A percentile compares a stretch with the other conserved stretches of the same genome.
phyloP scores from a whole-genome alignment of 129 eudicot genomes.

The Apium graveolens region DNA sequence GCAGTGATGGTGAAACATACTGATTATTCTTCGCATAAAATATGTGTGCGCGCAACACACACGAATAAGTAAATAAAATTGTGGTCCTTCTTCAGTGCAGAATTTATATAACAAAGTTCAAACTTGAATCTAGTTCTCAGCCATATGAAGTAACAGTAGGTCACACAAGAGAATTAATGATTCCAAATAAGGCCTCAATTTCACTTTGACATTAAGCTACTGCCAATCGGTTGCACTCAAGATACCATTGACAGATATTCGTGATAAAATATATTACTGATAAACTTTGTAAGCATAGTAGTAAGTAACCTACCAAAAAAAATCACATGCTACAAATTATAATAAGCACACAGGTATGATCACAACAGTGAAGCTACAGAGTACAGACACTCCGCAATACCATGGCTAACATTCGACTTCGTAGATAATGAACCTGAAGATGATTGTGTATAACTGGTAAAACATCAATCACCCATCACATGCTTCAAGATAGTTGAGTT shows the following conservation, averaged over 20 bases:
- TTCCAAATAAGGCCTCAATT: neutral
- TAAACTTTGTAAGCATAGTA: neutral
- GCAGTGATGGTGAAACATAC: constrained; percentile 20
- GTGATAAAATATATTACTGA: neutral
- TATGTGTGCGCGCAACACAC: neutral
- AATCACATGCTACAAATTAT: neutral
- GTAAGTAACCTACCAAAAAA: neutral
- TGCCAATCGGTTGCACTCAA: neutral
- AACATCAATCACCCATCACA: neutral
- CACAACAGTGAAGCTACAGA: neutral
- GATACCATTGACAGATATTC: neutral
- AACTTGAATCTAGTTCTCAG: neutral
- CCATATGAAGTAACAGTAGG: neutral
- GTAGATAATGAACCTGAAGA: neutral
- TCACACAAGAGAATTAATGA: neutral
- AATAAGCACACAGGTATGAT: neutral
- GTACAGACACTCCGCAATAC: neutral
- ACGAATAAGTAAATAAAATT: neutral
- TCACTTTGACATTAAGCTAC: neutral
- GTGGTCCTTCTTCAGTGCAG: neutral
- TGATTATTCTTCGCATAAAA: constrained; percentile 1
- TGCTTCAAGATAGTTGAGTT: neutral
- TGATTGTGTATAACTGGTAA: neutral
- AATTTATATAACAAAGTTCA: neutral
- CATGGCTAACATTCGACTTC: neutral